phyloP scores from a whole-genome alignment of 2,329 filamentous ascomycete genomes.

The Aspergillus spinulosporus region DNA sequence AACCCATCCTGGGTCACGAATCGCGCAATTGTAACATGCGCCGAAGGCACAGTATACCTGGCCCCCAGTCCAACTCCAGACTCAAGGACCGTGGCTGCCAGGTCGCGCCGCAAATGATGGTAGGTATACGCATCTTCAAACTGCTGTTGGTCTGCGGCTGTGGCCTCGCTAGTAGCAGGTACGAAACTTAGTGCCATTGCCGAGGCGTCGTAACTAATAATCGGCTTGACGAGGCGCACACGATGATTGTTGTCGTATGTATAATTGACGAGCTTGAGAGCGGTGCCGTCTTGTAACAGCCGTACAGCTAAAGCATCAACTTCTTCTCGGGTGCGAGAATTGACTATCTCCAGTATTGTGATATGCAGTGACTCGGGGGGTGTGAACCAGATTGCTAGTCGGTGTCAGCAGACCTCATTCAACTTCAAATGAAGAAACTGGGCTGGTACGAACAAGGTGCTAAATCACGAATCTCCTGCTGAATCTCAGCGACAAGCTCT shows the following conservation, averaged over 20 bases:
- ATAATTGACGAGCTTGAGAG: constrained; percentile 65
- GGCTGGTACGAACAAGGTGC: constrained; percentile 64
- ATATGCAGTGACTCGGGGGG: constrained; percentile 75
- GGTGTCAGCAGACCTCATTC: not conserved
- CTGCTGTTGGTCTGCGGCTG: not conserved
- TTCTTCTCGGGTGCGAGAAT: constrained; percentile 69
- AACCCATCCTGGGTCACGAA: constrained; percentile 70
- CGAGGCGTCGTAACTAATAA: constrained; percentile 79
- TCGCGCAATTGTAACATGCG: constrained; percentile 82
- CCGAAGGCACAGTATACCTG: constrained; percentile 84
- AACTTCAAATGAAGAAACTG: not conserved
- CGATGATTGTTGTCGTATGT: constrained; percentile 64
- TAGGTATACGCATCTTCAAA: constrained; percentile 74
- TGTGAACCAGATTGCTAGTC: constrained; percentile 79
- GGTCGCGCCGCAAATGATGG: constrained; percentile 81
- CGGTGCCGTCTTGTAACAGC: constrained; percentile 52
- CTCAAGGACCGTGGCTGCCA: constrained; percentile 63
- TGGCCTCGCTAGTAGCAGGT: constrained; percentile 67
- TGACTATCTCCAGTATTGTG: constrained; percentile 81
- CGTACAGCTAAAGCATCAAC: constrained; percentile 63
- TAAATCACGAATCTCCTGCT: constrained; percentile 62
- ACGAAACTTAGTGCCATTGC: constrained; percentile 86
- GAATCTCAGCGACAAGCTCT: constrained; percentile 66
- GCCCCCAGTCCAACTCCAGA: constrained; percentile 71
- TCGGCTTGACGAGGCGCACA: constrained; percentile 75